A percentile compares a stretch with the other conserved stretches of the same genome.
phyloP scores from a whole-genome alignment of 208 protist species.

The Leishmania braziliensis region DNA sequence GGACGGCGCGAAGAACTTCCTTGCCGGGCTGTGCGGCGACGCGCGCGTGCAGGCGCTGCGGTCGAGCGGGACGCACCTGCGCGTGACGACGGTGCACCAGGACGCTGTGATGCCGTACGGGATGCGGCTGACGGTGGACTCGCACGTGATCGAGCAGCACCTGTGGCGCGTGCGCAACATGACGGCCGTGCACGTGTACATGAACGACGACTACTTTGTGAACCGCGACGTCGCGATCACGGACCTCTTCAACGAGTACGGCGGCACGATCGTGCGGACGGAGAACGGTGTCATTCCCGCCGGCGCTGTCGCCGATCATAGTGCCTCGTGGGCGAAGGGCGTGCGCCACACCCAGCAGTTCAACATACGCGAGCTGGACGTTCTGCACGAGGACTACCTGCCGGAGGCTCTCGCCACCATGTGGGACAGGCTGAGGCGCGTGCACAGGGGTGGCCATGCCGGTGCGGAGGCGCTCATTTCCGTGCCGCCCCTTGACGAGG shows the following conservation, averaged over 20 bases:
- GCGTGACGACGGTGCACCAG: constrained; percentile 70
- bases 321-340: no score
- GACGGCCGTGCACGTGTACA: constrained; percentile 60
- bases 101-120: constrained; percentile 63
- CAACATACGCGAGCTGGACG: constrained; percentile 46
- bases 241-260: constrained; percentile 64
- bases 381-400: constrained; percentile 26
- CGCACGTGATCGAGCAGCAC: constrained; percentile 59
- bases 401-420: no score
- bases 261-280: constrained; percentile 61
- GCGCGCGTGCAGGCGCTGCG: constrained; percentile 28
- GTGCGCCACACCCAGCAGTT: constrained; percentile 48
- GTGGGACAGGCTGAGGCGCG: no score
- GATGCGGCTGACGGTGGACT: constrained; percentile 55
- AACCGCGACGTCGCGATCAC: constrained; percentile 56
- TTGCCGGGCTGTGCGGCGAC: constrained; percentile 35
- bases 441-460: no score
- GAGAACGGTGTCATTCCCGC: constrained; percentile 15
- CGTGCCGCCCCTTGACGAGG: no score
- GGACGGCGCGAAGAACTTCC: constrained; percentile 66
- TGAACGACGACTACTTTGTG: constrained; percentile 83
- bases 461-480: no score
- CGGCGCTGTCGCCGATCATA: no score
- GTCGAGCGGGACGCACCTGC: constrained; percentile 39
- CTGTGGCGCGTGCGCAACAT: constrained; percentile 60